These are phyloP conservation scores for Xylaria longipes DNA, from an alignment of 495 filamentous ascomycete genomes.

Conservation along the genomic window DNA sequence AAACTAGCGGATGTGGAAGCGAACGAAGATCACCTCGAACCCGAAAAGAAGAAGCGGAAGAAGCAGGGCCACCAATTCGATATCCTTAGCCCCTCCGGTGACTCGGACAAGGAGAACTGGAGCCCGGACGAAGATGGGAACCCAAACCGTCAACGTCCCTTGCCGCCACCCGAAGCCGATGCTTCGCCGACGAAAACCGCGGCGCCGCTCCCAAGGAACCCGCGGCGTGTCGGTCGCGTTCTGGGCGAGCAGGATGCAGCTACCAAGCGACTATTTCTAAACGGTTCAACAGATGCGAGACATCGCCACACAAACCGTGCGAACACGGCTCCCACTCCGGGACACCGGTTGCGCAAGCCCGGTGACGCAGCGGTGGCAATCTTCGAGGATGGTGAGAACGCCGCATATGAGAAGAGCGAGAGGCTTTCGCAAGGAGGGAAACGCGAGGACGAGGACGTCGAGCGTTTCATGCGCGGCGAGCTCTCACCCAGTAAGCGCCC, in stretches of 20 bases:
- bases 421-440: slow-evolving; percentile 5
- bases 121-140: slow-evolving; percentile 59
- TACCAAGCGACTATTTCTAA: slow-evolving; percentile 31
- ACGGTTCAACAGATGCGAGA: slow-evolving; percentile 25
- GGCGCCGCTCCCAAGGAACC: slow-evolving; percentile 31
- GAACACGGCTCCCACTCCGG: slow-evolving; percentile 41
- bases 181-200: slow-evolving; percentile 10
- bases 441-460: slow-evolving; percentile 60
- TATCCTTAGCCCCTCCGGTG: slow-evolving; percentile 48
- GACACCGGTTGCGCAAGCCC: slow-evolving; percentile 17
- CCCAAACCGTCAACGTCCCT: slow-evolving; percentile 38
- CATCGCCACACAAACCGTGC: slow-evolving; percentile 31
- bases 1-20: slow-evolving; percentile 24
- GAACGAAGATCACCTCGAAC: slow-evolving; percentile 29
- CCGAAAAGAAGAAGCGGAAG: slow-evolving; percentile 39
- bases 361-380: slow-evolving; percentile 40
- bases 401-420: background rate
- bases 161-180: slow-evolving; percentile 24
- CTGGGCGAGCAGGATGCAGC: slow-evolving; percentile 39
- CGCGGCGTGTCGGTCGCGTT: slow-evolving; percentile 46
- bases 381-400: slow-evolving; percentile 47
- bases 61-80: slow-evolving; percentile 49
- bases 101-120: slow-evolving; percentile 97
- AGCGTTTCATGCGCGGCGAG: slow-evolving; percentile 69
- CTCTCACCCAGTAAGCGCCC: slow-evolving; percentile 64